These are phyloP conservation scores for Russula foetens DNA, from an alignment of 768 basidiomycete species.

Conservation along the genomic window DNA sequence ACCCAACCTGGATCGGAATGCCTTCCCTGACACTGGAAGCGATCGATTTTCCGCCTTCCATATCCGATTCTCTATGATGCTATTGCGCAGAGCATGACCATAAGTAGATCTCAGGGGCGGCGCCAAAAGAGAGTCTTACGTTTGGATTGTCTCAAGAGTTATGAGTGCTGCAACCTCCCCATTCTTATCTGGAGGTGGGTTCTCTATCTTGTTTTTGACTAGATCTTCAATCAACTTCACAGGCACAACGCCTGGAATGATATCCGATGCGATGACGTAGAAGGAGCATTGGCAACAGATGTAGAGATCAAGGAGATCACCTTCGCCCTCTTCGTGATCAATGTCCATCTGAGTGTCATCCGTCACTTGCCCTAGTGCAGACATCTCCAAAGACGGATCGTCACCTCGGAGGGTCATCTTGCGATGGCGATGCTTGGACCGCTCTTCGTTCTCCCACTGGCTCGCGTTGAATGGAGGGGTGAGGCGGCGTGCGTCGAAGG, in stretches of 20 bases:
- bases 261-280: slow-evolving; percentile 59
- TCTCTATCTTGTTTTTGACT: slow-evolving; percentile 47
- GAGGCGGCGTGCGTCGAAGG: slow-evolving; percentile 61
- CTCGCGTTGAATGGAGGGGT: slow-evolving; percentile 49
- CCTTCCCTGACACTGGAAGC: slow-evolving; percentile 44
- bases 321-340: slow-evolving; percentile 32
- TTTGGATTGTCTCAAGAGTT: slow-evolving; percentile 58
- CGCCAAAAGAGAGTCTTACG: slow-evolving; percentile 36
- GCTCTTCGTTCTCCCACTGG: slow-evolving; percentile 49
- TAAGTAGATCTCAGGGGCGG: neutral
- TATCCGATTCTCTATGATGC: slow-evolving; percentile 66
- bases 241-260: slow-evolving; percentile 69
- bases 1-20: slow-evolving; percentile 58
- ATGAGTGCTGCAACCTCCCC: slow-evolving; percentile 46
- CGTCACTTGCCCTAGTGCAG: slow-evolving; percentile 14
- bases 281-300: slow-evolving; percentile 80
- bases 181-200: slow-evolving; percentile 49
- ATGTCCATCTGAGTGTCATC: slow-evolving; percentile 29
- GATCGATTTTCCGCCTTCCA: slow-evolving; percentile 61
- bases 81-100: slow-evolving; percentile 30
- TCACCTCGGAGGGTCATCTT: slow-evolving; percentile 33
- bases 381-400: neutral
- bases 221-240: slow-evolving; percentile 55
- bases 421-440: slow-evolving; percentile 46
- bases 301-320: slow-evolving; percentile 64